These are phyloP conservation scores for Phytopythium kandeliae DNA, from an alignment of 352 stramenopile species.

Conservation along the genomic window DNA sequence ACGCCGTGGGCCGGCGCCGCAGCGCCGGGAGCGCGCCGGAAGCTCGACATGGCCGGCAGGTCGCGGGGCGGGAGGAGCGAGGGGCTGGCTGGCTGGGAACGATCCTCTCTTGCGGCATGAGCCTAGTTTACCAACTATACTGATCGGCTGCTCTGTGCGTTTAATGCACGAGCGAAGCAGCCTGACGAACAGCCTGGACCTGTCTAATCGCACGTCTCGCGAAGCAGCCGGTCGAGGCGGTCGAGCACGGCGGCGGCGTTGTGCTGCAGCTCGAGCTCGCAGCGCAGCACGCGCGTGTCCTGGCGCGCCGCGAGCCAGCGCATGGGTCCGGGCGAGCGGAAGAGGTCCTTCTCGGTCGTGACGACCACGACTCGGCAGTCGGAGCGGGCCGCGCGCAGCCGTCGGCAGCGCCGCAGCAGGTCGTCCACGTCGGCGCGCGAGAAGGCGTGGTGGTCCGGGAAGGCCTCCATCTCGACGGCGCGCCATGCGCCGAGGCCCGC, in stretches of 20 bases:
- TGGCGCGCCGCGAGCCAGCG: conserved; percentile 1
- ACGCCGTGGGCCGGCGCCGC: background rate
- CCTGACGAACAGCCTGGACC: background rate
- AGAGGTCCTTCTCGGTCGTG: conserved; percentile 62
- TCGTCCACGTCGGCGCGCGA: conserved; percentile 24
- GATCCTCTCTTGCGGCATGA: background rate
- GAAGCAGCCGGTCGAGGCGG: conserved; percentile 5
- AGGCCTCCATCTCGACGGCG: conserved; percentile 33
- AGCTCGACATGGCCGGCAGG: conserved; percentile 53
- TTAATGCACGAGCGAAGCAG: no score
- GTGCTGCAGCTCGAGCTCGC: conserved; percentile 31
- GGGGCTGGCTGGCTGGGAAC: background rate
- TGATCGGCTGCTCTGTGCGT: background rate
- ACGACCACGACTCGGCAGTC: conserved; percentile 29
- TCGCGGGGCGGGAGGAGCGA: no score
- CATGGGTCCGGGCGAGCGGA: conserved; percentile 5
- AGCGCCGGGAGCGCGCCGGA: conserved; percentile 8
- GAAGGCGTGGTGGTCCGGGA: conserved; percentile 63
- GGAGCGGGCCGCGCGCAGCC: background rate
- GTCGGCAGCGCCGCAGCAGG: conserved; percentile 12
- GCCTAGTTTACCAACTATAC: background rate
- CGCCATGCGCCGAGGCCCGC: conserved; percentile 18
- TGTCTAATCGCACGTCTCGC: background rate
- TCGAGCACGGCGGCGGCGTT: conserved; percentile 14
- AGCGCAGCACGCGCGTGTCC: conserved; percentile 22